Percentiles rank a stretch among this genome's conserved stretches.
Conservation (phyloP, 306 rosid genomes). For the Malus asiatica region DNA sequence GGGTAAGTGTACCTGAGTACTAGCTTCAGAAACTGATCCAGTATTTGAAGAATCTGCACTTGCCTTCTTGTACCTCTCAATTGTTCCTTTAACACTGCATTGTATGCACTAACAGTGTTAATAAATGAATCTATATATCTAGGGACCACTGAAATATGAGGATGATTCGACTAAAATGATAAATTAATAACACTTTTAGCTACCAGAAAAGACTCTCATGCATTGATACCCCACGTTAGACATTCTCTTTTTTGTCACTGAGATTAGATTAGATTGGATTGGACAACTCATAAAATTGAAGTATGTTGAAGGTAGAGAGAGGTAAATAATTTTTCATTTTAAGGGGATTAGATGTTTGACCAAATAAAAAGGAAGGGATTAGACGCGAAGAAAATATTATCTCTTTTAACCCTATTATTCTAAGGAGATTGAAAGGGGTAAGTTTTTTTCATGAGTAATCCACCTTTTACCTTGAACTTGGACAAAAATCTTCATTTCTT, state of each 20-base stretch:
- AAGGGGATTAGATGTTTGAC: too few species aligned
- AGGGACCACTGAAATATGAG: background rate
- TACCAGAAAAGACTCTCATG: background rate
- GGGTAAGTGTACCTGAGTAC: slow-evolving; percentile 56
- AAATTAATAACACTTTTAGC: background rate
- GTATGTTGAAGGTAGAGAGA: too few species aligned
- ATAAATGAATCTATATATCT: background rate
- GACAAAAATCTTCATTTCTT: too few species aligned
- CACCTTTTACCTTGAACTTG: too few species aligned
- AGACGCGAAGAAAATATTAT: too few species aligned
- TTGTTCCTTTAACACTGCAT: slow-evolving; percentile 70
- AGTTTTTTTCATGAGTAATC: too few species aligned
- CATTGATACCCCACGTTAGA: background rate
- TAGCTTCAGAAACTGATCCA: slow-evolving; percentile 75
- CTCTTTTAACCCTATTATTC: too few species aligned
- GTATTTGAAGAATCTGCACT: slow-evolving; percentile 61
- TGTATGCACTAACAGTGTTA: slow-evolving; percentile 1
- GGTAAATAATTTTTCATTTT: too few species aligned
- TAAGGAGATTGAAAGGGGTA: too few species aligned
- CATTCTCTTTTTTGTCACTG: background rate
- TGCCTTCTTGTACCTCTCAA: slow-evolving; percentile 87
- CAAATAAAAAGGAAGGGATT: too few species aligned
- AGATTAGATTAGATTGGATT: too few species aligned
- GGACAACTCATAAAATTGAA: too few species aligned
- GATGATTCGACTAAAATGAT: background rate